A percentile compares a stretch with the other conserved stretches of the same genome.
Evolutionary conservation across 140 eudicot genomes (phyloP).

Genomic region (Ambrosia hybrid): DNA sequence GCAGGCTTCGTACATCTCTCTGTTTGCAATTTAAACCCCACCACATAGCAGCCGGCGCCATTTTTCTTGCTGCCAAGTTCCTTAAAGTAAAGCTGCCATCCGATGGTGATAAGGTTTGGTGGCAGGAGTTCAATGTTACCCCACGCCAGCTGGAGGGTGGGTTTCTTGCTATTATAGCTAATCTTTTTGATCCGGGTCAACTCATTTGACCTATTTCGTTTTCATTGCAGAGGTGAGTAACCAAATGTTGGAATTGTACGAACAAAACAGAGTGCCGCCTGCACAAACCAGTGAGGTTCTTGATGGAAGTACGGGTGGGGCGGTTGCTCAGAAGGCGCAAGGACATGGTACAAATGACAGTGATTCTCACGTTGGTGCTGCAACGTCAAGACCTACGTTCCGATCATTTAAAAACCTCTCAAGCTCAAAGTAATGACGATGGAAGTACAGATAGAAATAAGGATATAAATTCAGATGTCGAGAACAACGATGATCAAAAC

Average conservation of each 20-base stretch:
- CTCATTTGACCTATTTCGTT: conserved; percentile 1
- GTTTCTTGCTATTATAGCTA: conserved; percentile 7
- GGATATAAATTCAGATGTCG: too few species aligned
- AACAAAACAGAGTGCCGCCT: conserved; percentile 66
- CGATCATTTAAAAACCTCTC: conserved; percentile 41
- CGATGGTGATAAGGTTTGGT: conserved; percentile 89
- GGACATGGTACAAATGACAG: conserved; percentile 43
- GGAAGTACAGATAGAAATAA: conserved; percentile 13
- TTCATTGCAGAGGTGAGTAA: conserved; percentile 76
- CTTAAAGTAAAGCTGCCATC: conserved; percentile 83
- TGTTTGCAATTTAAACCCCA: conserved; percentile 88
- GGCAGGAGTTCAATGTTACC: conserved; percentile 89
- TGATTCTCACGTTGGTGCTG: conserved; percentile 50
- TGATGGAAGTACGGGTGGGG: conserved; percentile 66
- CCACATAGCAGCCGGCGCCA: conserved; percentile 93
- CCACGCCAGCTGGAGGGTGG: conserved; percentile 94
- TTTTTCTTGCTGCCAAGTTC: conserved; percentile 87
- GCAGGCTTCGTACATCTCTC: conserved; percentile 91
- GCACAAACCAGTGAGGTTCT: conserved; percentile 73
- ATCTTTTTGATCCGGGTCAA: background rate
- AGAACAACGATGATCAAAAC: too few species aligned
- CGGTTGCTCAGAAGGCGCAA: conserved; percentile 39
- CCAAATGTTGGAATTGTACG: conserved; percentile 83
- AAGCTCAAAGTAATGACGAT: conserved; percentile 50
- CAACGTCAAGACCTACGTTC: conserved; percentile 40